Base-by-base conservation (phyloP, 2,329 filamentous ascomycete species). In the Penicillium sp. region DNA sequence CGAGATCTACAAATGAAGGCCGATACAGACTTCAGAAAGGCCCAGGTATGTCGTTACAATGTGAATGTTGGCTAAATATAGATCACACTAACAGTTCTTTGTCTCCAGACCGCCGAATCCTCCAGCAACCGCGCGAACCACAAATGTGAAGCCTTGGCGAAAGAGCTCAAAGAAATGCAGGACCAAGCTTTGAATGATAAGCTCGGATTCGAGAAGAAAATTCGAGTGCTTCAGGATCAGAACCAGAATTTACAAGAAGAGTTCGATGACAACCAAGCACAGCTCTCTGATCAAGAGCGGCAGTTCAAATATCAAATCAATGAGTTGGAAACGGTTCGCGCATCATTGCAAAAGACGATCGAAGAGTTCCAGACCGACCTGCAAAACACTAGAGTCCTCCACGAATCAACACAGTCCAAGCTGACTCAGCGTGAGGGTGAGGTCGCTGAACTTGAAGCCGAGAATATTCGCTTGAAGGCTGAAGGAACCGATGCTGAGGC, bases 401-500 rank as follows among this genome's bases (percentile, higher is more conserved):
- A 88, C 50, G 79, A 85, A 57, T 76, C 78, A 48, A 77, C 83
- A 0, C 90, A 94, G 69, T 80, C 85, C 16, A 85, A 85, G 65
- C 73, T 96, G 3, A 77, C 81, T 0, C 82, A 88, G 52, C 86
- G 85, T 57, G 90, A 96, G 61, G 79, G 78, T 1, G 81, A 87
- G n/a, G 82, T 88, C 39, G 90, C 88, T 0, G 77, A 84, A 11
- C 75, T 97, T 9, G 92, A 97, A 74, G 86, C 89, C 0, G 90
- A 97, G 50, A 84, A 97, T 8, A 75, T 97, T 49, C 83, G 88
- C 31, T 77, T 96, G 5, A 97, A 93, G 69, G 90, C 92, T 0
- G 89, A 94, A 65, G 89, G 89, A 2, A 91, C 89, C 9, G 93
- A 97, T 69, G 85, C 86, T 0, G 92, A 97, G 61, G 94, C 90